Percentiles rank a stretch among this genome's conserved stretches.
phyloP scores from a whole-genome alignment of 441 rosid species.

The Euphorbia corollata region DNA sequence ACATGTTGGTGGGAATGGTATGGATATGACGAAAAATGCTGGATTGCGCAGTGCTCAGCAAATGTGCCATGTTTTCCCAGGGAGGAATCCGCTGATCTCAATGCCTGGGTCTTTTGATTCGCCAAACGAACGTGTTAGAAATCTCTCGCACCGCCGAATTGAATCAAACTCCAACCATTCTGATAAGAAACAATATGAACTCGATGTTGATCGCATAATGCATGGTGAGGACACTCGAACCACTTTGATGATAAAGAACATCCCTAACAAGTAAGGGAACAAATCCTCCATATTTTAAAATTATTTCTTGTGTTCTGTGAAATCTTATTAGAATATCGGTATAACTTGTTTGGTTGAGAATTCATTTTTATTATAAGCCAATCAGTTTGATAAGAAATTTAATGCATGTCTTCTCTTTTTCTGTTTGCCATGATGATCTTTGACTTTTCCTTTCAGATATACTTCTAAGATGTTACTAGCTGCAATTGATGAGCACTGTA shows the following conservation, averaged over 20 bases:
- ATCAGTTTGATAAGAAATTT: slow-evolving; percentile 4
- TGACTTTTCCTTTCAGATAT: slow-evolving; percentile 34
- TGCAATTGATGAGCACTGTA: slow-evolving; percentile 59
- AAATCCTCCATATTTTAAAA: not conserved
- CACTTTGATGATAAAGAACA: slow-evolving; percentile 73
- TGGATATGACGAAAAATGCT: slow-evolving; percentile 35
- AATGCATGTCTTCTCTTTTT: not conserved
- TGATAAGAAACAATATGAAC: slow-evolving; percentile 67
- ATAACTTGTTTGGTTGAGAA: not conserved
- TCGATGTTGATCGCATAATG: slow-evolving; percentile 54
- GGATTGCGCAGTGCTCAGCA: slow-evolving; percentile 47
- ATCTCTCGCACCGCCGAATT: slow-evolving; percentile 41
- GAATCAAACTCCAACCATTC: slow-evolving; percentile 44
- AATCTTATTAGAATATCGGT: not conserved
- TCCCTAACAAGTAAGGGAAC: slow-evolving; percentile 65
- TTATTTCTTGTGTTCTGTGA: not conserved
- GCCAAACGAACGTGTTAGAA: slow-evolving; percentile 51
- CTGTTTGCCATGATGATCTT: not conserved
- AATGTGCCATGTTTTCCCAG: slow-evolving; percentile 40
- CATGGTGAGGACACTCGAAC: slow-evolving; percentile 63
- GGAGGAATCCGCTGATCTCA: slow-evolving; percentile 44
- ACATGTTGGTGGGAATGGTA: slow-evolving; percentile 34
- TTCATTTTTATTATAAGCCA: not conserved
- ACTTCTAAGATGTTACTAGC: slow-evolving; percentile 75
- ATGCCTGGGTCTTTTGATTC: slow-evolving; percentile 41